Evolutionary conservation across 768 basidiomycete species (phyloP).

Genomic region (Hygrophorus russula): DNA sequence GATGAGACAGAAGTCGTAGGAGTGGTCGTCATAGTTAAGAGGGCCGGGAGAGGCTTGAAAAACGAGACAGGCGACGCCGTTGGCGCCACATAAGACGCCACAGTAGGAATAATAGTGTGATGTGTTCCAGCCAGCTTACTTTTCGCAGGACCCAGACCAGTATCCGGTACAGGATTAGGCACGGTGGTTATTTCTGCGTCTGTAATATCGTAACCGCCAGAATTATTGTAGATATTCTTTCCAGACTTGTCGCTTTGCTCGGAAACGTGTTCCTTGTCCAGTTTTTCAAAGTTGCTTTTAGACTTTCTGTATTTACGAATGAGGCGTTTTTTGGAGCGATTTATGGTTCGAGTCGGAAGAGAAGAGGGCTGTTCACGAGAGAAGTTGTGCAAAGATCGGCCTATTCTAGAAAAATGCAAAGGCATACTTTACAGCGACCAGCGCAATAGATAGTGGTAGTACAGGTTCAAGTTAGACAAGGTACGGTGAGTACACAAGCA

Average conservation of each 20-base stretch:
- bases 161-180: constrained; percentile 41
- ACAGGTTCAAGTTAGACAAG: too few relatives aligned
- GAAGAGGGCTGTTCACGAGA: neutral
- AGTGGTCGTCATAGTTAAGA: neutral
- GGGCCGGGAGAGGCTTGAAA: neutral
- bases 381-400: neutral
- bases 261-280: constrained; percentile 1
- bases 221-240: neutral
- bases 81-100: constrained; percentile 7
- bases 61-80: neutral
- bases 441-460: neutral
- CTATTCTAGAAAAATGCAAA: neutral
- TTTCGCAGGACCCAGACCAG: constrained; percentile 18
- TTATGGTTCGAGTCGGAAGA: neutral
- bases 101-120: constrained; percentile 15
- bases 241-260: neutral
- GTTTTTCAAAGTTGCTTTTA: neutral
- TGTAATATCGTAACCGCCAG: constrained; percentile 11
- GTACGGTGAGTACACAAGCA: too few relatives aligned
- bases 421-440: constrained; percentile 1
- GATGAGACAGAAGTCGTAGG: neutral
- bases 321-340: neutral
- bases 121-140: constrained; percentile 19
- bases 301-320: neutral
- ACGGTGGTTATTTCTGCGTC: constrained; percentile 26